Conservation (phyloP, 768 basidiomycete species). For the Kwoniella shandongensis region DNA sequence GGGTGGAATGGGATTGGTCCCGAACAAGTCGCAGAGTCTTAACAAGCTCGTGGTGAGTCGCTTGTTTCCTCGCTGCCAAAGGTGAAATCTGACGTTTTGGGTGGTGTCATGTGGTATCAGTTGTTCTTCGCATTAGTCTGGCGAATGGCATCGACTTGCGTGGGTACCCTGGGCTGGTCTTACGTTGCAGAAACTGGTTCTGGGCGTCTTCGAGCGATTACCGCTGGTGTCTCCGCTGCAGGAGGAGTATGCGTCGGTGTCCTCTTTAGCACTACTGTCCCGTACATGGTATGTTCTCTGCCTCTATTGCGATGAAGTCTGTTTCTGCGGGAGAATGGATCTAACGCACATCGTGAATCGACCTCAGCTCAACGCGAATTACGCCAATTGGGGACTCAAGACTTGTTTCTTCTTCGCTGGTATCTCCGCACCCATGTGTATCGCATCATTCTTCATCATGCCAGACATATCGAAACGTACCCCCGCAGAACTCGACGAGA, state of each 20-base stretch:
- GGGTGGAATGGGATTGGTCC: constrained; percentile 30
- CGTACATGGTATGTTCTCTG: constrained; percentile 23
- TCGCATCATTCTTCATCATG: constrained; percentile 23
- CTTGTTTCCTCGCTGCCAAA: too few relatives aligned
- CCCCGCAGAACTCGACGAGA: constrained; percentile 24
- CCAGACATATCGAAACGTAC: constrained; percentile 14
- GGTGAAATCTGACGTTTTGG: too few relatives aligned
- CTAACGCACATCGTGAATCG: background rate
- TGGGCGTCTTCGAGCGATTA: constrained; percentile 29
- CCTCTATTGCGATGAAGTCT: too few relatives aligned
- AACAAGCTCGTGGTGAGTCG: constrained; percentile 29
- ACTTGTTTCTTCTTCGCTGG: constrained; percentile 25
- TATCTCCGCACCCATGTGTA: background rate
- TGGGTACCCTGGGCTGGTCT: constrained; percentile 15
- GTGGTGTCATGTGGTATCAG: too few relatives aligned
- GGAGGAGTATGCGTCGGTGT: background rate
- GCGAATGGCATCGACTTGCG: too few relatives aligned
- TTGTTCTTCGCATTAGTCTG: too few relatives aligned
- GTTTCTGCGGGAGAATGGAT: too few relatives aligned
- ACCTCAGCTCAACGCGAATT: too few relatives aligned
- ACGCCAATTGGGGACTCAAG: constrained; percentile 24
- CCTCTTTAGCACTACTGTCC: constrained; percentile 23
- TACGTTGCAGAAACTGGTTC: constrained; percentile 25
- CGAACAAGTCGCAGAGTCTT: constrained; percentile 14
- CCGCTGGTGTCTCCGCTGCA: constrained; percentile 21